Evolutionary conservation across 257 asterid species (phyloP).

Genomic region (Cordia subcordata): DNA sequence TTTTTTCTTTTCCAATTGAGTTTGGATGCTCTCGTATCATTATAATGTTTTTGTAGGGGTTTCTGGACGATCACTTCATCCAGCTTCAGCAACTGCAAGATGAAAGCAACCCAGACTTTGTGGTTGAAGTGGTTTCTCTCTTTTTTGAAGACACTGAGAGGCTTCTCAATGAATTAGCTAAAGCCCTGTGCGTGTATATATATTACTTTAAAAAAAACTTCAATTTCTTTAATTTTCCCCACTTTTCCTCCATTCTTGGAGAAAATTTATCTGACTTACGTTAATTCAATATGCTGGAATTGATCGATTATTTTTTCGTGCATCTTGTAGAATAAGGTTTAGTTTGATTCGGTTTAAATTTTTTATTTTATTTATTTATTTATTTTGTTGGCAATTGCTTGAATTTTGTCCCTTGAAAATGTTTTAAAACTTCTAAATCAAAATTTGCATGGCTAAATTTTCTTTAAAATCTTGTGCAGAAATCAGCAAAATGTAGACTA

Average conservation of each 20-base stretch:
- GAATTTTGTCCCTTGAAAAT: too few relatives aligned
- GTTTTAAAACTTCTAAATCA: too few relatives aligned
- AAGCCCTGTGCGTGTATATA: conserved; percentile 19
- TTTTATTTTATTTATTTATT: neutral
- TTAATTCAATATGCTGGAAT: too few relatives aligned
- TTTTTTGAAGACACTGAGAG: conserved; percentile 39
- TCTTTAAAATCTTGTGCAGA: conserved; percentile 6
- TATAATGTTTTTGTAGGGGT: conserved; percentile 11
- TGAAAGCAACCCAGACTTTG: conserved; percentile 37
- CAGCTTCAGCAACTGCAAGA: conserved; percentile 40
- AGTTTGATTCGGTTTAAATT: too few relatives aligned
- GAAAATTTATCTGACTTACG: too few relatives aligned
- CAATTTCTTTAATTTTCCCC: neutral
- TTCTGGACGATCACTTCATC: conserved; percentile 34
- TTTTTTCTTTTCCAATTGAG: too few relatives aligned
- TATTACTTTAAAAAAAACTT: neutral
- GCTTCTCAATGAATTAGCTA: conserved; percentile 30
- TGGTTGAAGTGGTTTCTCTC: conserved; percentile 30
- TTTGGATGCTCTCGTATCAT: neutral
- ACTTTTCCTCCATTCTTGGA: too few relatives aligned
- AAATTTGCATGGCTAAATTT: neutral
- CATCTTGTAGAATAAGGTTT: too few relatives aligned
- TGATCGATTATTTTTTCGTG: too few relatives aligned
- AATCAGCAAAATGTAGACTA: conserved; percentile 23
- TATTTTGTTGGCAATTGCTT: neutral